These are phyloP conservation scores for Orbilia oligospora DNA, from an alignment of 2,329 filamentous ascomycete genomes.

Conservation along the genomic window DNA sequence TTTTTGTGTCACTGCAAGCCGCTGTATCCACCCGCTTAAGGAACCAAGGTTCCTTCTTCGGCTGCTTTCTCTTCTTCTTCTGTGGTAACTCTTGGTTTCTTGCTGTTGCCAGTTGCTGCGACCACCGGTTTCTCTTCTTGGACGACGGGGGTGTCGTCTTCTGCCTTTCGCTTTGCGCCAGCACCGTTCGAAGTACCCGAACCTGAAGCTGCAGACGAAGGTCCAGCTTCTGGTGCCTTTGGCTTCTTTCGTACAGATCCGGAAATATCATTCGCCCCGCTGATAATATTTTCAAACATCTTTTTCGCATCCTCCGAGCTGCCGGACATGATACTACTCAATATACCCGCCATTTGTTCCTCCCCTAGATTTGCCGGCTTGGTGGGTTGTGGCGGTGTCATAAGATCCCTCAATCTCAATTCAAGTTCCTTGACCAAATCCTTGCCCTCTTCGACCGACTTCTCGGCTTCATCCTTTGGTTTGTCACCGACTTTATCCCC, in stretches of 20 bases:
- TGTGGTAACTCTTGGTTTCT: constrained; percentile 56
- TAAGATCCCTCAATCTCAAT: constrained; percentile 73
- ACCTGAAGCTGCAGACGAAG: constrained; percentile 41
- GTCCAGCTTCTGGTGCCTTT: constrained; percentile 64
- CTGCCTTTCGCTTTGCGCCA: constrained; percentile 67
- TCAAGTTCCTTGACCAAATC: constrained; percentile 85
- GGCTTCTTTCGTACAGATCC: constrained; percentile 80
- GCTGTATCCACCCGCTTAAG: background rate
- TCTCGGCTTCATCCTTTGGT: constrained; percentile 71
- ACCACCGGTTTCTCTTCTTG: constrained; percentile 64
- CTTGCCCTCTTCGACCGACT: constrained; percentile 81
- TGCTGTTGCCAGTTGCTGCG: constrained; percentile 38
- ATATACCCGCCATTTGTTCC: constrained; percentile 72
- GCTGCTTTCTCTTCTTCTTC: constrained; percentile 58
- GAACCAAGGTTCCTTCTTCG: constrained; percentile 43
- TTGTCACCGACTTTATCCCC: constrained; percentile 67
- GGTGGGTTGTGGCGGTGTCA: constrained; percentile 30
- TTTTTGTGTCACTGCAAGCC: constrained; percentile 23
- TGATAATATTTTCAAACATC: constrained; percentile 79
- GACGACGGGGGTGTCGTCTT: constrained; percentile 66
- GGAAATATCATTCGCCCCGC: constrained; percentile 80
- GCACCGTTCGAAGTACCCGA: constrained; percentile 40
- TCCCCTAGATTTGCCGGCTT: constrained; percentile 64
- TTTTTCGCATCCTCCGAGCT: constrained; percentile 75
- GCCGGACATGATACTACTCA: constrained; percentile 76